phyloP scores from a whole-genome alignment of 805 yeast genomes.

The Spathaspora passalidarum region DNA sequence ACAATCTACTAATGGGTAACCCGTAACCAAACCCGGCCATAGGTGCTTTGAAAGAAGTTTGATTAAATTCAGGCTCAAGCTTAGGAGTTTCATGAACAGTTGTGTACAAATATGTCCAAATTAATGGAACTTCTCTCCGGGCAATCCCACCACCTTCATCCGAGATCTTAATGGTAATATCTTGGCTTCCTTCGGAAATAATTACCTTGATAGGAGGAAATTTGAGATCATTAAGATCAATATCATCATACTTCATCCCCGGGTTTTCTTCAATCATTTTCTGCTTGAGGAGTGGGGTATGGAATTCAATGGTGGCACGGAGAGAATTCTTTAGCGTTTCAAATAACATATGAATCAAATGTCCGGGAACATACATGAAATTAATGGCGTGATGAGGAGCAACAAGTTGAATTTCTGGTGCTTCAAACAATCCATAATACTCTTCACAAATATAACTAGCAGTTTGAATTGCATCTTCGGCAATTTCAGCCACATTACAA shows the following conservation, averaged over 20 bases:
- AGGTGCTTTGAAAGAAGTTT: slow-evolving; percentile 76
- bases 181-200: slow-evolving; percentile 86
- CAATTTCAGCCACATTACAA: slow-evolving; percentile 79
- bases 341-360: slow-evolving; percentile 84
- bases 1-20: slow-evolving; percentile 77
- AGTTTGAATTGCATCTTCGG: slow-evolving; percentile 84
- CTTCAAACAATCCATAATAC: slow-evolving; percentile 81
- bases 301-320: slow-evolving; percentile 85
- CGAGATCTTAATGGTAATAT: slow-evolving; percentile 83
- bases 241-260: slow-evolving; percentile 29
- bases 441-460: slow-evolving; percentile 90
- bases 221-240: slow-evolving; percentile 57
- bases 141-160: slow-evolving; percentile 96
- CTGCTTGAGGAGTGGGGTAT: slow-evolving; percentile 48
- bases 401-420: slow-evolving; percentile 77
- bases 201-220: slow-evolving; percentile 86
- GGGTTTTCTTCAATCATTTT: slow-evolving; percentile 42
- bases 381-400: slow-evolving; percentile 69
- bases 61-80: slow-evolving; percentile 55
- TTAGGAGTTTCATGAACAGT: slow-evolving; percentile 74
- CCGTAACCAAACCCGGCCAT: slow-evolving; percentile 96
- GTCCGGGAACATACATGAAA: slow-evolving; percentile 93
- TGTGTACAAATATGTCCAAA: slow-evolving; percentile 90
- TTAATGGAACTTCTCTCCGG: slow-evolving; percentile 74
- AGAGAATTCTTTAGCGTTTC: slow-evolving; percentile 85